Conservation (phyloP, 1,284 basidiomycete genomes). For the Pseudozyma sp. region DNA sequence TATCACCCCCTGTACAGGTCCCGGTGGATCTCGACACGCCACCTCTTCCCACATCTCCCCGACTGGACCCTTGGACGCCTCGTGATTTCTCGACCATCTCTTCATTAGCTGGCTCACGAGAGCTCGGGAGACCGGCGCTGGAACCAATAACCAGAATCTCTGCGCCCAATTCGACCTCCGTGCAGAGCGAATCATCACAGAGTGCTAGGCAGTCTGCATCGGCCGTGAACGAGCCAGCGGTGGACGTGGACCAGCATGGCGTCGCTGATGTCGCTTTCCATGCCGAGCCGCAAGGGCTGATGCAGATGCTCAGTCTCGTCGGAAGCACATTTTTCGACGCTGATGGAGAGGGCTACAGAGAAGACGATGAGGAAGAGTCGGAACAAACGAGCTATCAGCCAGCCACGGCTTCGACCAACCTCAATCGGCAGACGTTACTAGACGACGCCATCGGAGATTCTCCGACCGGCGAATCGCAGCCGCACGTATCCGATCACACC, state of each 20-base stretch:
- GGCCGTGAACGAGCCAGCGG: not conserved
- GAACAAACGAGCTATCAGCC: not conserved
- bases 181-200: not conserved
- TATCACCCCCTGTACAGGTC: not conserved
- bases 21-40: conserved; percentile 23
- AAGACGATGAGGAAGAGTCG: conserved; percentile 36
- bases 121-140: conserved; percentile 30
- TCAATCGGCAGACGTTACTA: not conserved
- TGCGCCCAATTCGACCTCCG: conserved; percentile 4
- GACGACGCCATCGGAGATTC: not conserved
- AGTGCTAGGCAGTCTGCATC: conserved; percentile 2
- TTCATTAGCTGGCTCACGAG: conserved; percentile 34
- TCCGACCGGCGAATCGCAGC: not conserved
- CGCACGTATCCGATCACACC: not conserved
- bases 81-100: conserved; percentile 49
- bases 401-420: not conserved
- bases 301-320: conserved; percentile 63
- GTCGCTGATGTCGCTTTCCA: conserved; percentile 26
- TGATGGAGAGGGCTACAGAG: conserved; percentile 43
- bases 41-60: conserved; percentile 37
- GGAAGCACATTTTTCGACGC: conserved; percentile 60
- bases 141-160: conserved; percentile 30
- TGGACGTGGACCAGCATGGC: not conserved
- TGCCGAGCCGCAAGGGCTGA: conserved; percentile 50
- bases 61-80: conserved; percentile 40